Base-by-base conservation (phyloP, 2,329 filamentous ascomycete genomes). In the Hortaea sp. region DNA sequence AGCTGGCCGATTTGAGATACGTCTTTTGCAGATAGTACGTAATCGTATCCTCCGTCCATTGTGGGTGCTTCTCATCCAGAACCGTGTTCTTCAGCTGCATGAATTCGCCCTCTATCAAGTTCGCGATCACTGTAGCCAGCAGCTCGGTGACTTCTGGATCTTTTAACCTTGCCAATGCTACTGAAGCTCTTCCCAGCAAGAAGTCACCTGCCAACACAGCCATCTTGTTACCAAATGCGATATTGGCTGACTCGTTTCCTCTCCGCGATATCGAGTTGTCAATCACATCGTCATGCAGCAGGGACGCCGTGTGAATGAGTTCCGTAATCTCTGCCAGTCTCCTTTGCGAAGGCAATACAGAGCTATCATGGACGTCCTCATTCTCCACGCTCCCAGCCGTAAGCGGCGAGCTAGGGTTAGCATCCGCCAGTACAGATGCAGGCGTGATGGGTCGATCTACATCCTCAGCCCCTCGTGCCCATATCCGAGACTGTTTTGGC, bases 41-140 rank as follows among this genome's bases (percentile, higher is more conserved):
- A 51, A 98, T 77, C 1, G 88, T 85, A 44, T 95, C 86, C 60
- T 95, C 87, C 1, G 84, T 92, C 78, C 85, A 97, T 7, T 76
- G 71, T 1, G 90, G 90, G 56, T 85, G 82, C 53, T 78, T 75
- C 72, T 97, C 90, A 63, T 95, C 90, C 54, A 79, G 76, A 40
- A 85, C 86, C 1, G 92, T 97, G 68, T 98, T 98, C 71, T 95
- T 94, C 58, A 98, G 74, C 72, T 98, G 92, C 92, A 98, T 98
- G 72, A 98, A 97, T 68, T 98, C 92, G 62, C 92, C 92, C 70
- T 98, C 92, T 13, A 98, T 89, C 28, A 98, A 74, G 65, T 98
- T 98, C 39, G 92, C 90, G 57, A 98, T 97, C 38, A 97, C 92
- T 1, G 90, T 97, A 4, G 92, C 88, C 29, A 98, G 73, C 6